phyloP scores from a whole-genome alignment of 257 asterid species.

The Solanum tacnaense region DNA sequence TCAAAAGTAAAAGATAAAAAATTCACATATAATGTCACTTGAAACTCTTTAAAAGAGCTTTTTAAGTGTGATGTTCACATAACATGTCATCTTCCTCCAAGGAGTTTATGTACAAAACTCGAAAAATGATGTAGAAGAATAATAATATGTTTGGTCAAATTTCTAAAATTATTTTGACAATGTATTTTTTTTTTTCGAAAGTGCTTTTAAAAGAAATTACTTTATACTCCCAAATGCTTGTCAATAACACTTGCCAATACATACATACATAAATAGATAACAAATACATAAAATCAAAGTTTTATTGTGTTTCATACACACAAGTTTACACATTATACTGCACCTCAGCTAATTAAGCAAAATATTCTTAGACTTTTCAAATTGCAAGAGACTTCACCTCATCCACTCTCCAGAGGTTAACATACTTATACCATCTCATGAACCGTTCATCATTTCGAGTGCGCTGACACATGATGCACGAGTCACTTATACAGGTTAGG shows the following conservation, averaged over 20 bases:
- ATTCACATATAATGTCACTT: too few relatives aligned
- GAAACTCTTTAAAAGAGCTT: not conserved
- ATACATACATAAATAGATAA: not conserved
- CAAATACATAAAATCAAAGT: not conserved
- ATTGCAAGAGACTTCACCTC: conserved; percentile 60
- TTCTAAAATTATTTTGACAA: too few relatives aligned
- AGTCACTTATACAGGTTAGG: conserved; percentile 37
- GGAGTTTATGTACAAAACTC: too few relatives aligned
- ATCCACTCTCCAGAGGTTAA: conserved; percentile 67
- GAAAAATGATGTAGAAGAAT: not conserved
- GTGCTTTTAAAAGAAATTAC: too few relatives aligned
- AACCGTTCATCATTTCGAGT: conserved; percentile 57
- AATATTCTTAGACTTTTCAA: conserved; percentile 9
- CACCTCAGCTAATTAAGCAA: not conserved
- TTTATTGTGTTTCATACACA: not conserved
- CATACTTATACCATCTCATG: conserved; percentile 78
- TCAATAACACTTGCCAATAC: too few relatives aligned
- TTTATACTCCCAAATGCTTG: too few relatives aligned
- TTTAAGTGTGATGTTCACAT: not conserved
- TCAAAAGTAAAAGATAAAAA: too few relatives aligned
- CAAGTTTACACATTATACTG: not conserved
- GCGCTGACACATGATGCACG: conserved; percentile 60
- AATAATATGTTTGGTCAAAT: too few relatives aligned
- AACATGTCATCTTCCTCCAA: not conserved
- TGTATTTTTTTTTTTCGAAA: too few relatives aligned